A percentile compares a stretch with the other conserved stretches of the same genome.
These are phyloP conservation scores for Phallus indusiatus DNA, from an alignment of 768 basidiomycete species.

Conservation along the genomic window DNA sequence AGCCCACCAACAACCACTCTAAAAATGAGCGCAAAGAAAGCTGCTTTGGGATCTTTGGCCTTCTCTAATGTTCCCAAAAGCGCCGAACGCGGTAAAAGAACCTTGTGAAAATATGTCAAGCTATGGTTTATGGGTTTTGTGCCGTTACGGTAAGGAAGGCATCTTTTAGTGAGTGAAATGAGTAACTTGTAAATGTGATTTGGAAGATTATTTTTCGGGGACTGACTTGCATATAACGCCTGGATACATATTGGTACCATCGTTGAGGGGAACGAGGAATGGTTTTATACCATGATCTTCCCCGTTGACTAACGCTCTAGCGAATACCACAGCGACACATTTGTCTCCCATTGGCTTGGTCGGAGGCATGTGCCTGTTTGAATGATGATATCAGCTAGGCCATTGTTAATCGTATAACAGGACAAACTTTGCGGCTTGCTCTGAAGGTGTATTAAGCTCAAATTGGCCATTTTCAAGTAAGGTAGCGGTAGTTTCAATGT, in stretches of 20 bases:
- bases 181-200: slow-evolving; percentile 14
- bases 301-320: slow-evolving; percentile 40
- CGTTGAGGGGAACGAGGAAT: slow-evolving; percentile 48
- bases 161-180: neutral
- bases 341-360: slow-evolving; percentile 43
- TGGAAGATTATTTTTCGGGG: neutral
- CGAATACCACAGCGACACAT: slow-evolving; percentile 49
- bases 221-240: slow-evolving; percentile 37
- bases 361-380: slow-evolving; percentile 47
- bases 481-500: slow-evolving; percentile 54
- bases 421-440: slow-evolving; percentile 49
- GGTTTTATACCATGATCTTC: slow-evolving; percentile 42
- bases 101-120: slow-evolving; percentile 46
- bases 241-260: slow-evolving; percentile 41
- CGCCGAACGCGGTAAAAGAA: slow-evolving; percentile 40
- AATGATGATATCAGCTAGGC: neutral
- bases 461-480: slow-evolving; percentile 37
- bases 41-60: slow-evolving; percentile 33
- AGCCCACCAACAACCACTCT: slow-evolving; percentile 46
- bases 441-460: slow-evolving; percentile 44
- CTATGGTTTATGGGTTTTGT: slow-evolving; percentile 27
- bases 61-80: slow-evolving; percentile 28
- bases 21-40: slow-evolving; percentile 51
- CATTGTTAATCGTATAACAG: neutral
- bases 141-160: slow-evolving; percentile 20